A percentile compares a stretch with the other conserved stretches of the same genome.
Evolutionary conservation across 148 eudicot species (phyloP).

Genomic region (Heliosperma pusillum): DNA sequence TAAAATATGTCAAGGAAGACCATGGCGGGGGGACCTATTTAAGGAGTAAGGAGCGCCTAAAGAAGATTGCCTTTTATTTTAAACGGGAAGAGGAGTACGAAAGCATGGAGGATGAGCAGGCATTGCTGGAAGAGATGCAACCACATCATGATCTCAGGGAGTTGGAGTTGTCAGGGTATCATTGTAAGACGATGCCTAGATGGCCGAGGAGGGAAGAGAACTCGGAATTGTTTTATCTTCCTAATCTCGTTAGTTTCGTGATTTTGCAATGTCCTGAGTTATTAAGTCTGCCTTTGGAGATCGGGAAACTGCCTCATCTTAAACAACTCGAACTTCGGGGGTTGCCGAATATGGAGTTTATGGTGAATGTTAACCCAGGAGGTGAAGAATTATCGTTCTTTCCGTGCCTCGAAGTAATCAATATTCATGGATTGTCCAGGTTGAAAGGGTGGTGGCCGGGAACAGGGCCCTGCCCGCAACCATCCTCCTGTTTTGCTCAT

Average conservation of each 20-base stretch:
- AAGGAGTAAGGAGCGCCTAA: background rate
- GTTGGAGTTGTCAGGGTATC: background rate
- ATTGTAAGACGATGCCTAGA: background rate
- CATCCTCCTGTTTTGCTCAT: background rate
- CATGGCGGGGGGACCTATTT: background rate
- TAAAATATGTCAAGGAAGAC: background rate
- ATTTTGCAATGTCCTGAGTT: background rate
- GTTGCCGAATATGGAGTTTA: slow-evolving; percentile 13
- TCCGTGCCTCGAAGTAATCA: background rate
- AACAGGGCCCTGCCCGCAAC: background rate
- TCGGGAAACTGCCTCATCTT: slow-evolving; percentile 2
- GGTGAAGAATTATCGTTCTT: slow-evolving; percentile 2
- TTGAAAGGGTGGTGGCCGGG: background rate
- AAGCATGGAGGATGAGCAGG: background rate
- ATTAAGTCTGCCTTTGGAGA: background rate
- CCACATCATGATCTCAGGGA: background rate
- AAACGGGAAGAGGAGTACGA: background rate
- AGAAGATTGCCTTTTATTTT: background rate
- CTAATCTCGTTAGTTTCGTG: slow-evolving; percentile 12
- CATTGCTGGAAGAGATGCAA: background rate
- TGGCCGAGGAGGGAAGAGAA: slow-evolving; percentile 14
- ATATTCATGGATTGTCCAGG: background rate
- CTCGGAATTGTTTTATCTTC: background rate
- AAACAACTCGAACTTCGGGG: background rate
- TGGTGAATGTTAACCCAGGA: slow-evolving; percentile 5